These are phyloP conservation scores for Spencermartinsiella ligniputridi DNA, from an alignment of 1,139 yeast genomes.

Conservation along the genomic window DNA sequence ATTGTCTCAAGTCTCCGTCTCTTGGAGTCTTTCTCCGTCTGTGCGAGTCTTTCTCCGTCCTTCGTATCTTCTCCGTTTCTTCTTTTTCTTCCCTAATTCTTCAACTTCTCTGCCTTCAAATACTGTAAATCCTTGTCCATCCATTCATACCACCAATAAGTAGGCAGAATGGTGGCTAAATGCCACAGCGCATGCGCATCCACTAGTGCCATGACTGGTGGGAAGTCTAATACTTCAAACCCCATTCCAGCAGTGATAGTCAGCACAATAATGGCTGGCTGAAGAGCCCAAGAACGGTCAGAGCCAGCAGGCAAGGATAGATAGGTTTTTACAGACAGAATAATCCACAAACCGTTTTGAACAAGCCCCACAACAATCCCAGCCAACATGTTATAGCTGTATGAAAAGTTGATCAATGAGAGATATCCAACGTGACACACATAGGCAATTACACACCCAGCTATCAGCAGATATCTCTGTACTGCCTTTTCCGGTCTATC, in stretches of 20 bases:
- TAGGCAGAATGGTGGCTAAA: slow-evolving; percentile 38
- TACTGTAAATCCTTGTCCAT: slow-evolving; percentile 31
- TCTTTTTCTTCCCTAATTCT: background rate
- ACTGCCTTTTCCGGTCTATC: slow-evolving; percentile 40
- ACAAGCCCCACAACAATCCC: slow-evolving; percentile 72
- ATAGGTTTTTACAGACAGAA: slow-evolving; percentile 29
- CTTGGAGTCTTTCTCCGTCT: too few relatives aligned
- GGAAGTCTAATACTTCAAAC: slow-evolving; percentile 83
- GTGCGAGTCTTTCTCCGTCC: background rate
- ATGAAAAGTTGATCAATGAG: slow-evolving; percentile 69
- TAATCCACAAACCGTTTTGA: slow-evolving; percentile 58
- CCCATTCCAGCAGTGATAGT: slow-evolving; percentile 70
- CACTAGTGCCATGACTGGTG: slow-evolving; percentile 59
- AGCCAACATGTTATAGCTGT: slow-evolving; percentile 91
- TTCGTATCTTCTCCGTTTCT: background rate
- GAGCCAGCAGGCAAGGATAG: slow-evolving; percentile 1
- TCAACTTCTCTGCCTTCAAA: slow-evolving; percentile 9
- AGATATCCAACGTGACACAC: slow-evolving; percentile 62
- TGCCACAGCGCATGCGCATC: slow-evolving; percentile 98
- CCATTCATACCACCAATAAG: slow-evolving; percentile 37
- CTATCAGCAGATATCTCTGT: slow-evolving; percentile 37
- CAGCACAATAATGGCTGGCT: slow-evolving; percentile 43
- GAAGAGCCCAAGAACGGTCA: slow-evolving; percentile 40
- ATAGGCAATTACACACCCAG: slow-evolving; percentile 48
- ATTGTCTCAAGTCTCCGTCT: too few relatives aligned